Evolutionary conservation across 108 stramenopile genomes (phyloP), one percentile per base, ranked within the genome.

Genomic region (Mayamaea pseudoterrestris): DNA sequence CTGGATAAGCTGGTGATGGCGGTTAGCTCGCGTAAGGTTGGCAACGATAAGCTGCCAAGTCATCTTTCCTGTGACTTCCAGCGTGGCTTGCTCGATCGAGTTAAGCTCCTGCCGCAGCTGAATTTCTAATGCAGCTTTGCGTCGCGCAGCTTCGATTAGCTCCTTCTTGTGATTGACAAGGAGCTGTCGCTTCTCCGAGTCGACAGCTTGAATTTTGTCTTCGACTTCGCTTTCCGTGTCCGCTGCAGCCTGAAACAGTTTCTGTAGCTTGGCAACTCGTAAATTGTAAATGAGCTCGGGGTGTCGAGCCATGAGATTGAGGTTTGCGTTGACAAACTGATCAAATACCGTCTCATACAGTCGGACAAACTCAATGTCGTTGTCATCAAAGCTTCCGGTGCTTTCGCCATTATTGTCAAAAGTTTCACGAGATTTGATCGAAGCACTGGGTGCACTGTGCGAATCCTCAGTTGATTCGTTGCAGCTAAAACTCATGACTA

Each of bases 71-170:
- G 54, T 29, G 14, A 47, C 42, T 2, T 34, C 14, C 29, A 53
- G 43, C 0, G 57, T 50, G 3, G 29, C 35, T 16, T 41, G 31
- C 16, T 55, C 16, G 3, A 68, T 14, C 14, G 52, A 28, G 11
- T 35, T 53, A 9, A 74, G 21, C 28, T 68, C 51, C 16, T 41
- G 13, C 29, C 65, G 66, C 14, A 68, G 35, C 22, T 52, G 30
- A 39, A 58, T 74, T 32, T 68, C 64, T 20, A 48, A 20, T n/a
- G 58, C 63, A 21, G 72, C 72, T 51, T 74, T 74, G 11, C 47
- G 35, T 14, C 59, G 36, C 25, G 53, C 27, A 16, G 72, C 72
- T 42, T 68, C 59, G 6, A 42, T 47, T 8, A 58, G 37, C 32
- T 20, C 21, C 2, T 5, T 18, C 16, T 50, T 23, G 23, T 16